Conservation (phyloP, 2,329 filamentous ascomycete species). For the Aureobasidium sp. region DNA sequence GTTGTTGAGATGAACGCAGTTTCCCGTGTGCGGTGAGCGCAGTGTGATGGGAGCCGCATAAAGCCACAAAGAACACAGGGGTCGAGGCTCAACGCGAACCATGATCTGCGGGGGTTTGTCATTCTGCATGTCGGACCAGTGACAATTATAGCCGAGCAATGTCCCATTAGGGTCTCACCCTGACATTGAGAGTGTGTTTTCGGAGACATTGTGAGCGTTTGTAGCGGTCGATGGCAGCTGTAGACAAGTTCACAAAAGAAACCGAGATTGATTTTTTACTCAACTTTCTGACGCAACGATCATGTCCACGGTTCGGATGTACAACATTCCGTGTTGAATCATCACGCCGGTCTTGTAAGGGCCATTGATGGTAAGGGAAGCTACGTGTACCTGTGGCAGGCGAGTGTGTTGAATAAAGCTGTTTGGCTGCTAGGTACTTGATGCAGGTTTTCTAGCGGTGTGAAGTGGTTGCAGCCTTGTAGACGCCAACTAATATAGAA, state of each 20-base stretch:
- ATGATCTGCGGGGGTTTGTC: constrained; percentile 19
- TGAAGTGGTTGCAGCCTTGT: constrained; percentile 3
- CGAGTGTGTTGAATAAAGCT: constrained; percentile 10
- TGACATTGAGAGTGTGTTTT: constrained; percentile 2
- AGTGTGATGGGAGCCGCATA: constrained; percentile 10
- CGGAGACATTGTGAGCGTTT: background rate
- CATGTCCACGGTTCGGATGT: background rate
- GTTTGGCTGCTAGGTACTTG: background rate
- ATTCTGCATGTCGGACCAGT: constrained; percentile 2
- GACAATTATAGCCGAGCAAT: constrained; percentile 12
- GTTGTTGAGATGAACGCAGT: background rate
- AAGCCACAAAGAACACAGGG: background rate
- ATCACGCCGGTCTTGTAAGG: no score
- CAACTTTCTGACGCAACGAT: background rate
- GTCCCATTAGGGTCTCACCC: constrained; percentile 4
- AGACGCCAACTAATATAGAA: constrained; percentile 1
- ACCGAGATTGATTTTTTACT: no score
- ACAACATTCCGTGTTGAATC: background rate
- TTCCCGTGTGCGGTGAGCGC: constrained; percentile 17
- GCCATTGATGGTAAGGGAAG: background rate
- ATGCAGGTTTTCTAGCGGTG: constrained; percentile 19
- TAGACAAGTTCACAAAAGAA: background rate
- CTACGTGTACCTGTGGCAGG: background rate
- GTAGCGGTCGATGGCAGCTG: constrained; percentile 11
- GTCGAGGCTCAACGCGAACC: constrained; percentile 16